Percentiles rank a stretch among this genome's conserved stretches.
phyloP scores from a whole-genome alignment of 768 basidiomycete species.

The Xerocomus potaroensis region DNA sequence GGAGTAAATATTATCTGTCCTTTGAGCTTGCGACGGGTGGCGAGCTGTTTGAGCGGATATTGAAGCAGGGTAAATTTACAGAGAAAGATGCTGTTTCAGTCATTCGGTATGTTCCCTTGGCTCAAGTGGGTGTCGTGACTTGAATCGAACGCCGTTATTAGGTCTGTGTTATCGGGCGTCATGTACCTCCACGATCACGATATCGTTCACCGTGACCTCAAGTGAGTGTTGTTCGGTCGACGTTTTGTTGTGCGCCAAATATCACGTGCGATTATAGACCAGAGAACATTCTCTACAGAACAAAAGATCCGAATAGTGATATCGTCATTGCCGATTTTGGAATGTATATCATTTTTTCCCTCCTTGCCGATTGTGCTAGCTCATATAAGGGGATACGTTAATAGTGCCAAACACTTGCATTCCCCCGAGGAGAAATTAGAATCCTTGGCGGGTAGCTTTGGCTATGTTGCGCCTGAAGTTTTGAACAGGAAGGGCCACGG shows the following conservation, averaged over 20 bases:
- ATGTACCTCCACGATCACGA: slow-evolving; percentile 87
- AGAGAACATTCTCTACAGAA: slow-evolving; percentile 93
- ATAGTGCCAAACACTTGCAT: slow-evolving; percentile 79
- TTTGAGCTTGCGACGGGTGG: slow-evolving; percentile 94
- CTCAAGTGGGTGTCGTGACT: background rate
- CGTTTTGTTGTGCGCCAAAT: background rate
- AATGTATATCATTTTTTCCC: slow-evolving; percentile 53
- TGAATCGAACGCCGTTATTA: slow-evolving; percentile 25
- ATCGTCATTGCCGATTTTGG: slow-evolving; percentile 97
- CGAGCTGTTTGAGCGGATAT: slow-evolving; percentile 88
- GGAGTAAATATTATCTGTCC: slow-evolving; percentile 91
- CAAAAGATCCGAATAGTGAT: slow-evolving; percentile 68
- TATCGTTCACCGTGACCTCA: slow-evolving; percentile 95
- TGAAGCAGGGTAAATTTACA: slow-evolving; percentile 85
- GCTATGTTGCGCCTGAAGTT: slow-evolving; percentile 91
- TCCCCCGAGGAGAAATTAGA: slow-evolving; percentile 65
- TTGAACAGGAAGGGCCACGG: slow-evolving; percentile 79
- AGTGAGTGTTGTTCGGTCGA: slow-evolving; percentile 44
- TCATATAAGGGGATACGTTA: background rate
- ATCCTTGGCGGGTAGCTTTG: slow-evolving; percentile 75
- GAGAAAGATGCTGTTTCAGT: slow-evolving; percentile 86
- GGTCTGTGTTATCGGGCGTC: slow-evolving; percentile 81
- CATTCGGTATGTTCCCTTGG: slow-evolving; percentile 48
- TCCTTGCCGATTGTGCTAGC: background rate
- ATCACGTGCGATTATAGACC: slow-evolving; percentile 47